phyloP scores from a whole-genome alignment of 2,329 filamentous ascomycete genomes.

The Magnaporthiopsis incrustans region DNA sequence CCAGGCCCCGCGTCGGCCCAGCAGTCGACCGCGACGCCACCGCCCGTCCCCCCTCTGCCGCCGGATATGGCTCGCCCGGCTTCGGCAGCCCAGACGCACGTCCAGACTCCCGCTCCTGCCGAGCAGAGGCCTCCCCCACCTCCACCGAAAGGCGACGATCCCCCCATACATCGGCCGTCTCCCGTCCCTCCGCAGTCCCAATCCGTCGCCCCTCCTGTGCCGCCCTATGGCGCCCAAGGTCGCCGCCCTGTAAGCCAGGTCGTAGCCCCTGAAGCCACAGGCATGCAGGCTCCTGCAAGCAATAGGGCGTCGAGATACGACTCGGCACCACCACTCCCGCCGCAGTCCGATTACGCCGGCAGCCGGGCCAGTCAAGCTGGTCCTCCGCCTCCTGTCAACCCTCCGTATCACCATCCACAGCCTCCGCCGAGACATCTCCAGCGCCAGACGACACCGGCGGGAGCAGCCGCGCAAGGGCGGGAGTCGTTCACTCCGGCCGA shows the following conservation, averaged over 20 bases:
- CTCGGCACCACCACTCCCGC: slow-evolving; percentile 37
- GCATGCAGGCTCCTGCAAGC: slow-evolving; percentile 9
- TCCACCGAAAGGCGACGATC: slow-evolving; percentile 43
- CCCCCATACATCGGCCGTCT: slow-evolving; percentile 17
- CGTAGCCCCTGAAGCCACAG: slow-evolving; percentile 19
- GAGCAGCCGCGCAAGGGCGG: background rate
- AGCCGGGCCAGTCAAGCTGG: background rate
- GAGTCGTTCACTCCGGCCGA: slow-evolving; percentile 7
- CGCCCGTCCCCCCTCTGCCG: slow-evolving; percentile 65
- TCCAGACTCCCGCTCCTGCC: slow-evolving; percentile 23
- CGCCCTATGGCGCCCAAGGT: slow-evolving; percentile 18
- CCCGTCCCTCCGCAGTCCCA: slow-evolving; percentile 25
- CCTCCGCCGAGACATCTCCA: background rate
- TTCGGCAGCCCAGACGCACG: slow-evolving; percentile 23
- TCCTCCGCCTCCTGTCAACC: background rate
- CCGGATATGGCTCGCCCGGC: slow-evolving; percentile 45
- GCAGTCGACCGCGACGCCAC: slow-evolving; percentile 35
- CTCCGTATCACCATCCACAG: background rate
- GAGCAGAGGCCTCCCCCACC: slow-evolving; percentile 37
- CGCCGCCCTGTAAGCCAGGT: slow-evolving; percentile 1
- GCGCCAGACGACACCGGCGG: background rate
- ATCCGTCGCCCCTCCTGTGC: slow-evolving; percentile 19
- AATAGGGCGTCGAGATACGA: slow-evolving; percentile 33
- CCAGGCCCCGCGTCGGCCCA: slow-evolving; percentile 26
- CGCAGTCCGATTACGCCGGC: slow-evolving; percentile 16